Conservation (phyloP, 1,139 yeast genomes). For the Zygoascus hellenicus region DNA sequence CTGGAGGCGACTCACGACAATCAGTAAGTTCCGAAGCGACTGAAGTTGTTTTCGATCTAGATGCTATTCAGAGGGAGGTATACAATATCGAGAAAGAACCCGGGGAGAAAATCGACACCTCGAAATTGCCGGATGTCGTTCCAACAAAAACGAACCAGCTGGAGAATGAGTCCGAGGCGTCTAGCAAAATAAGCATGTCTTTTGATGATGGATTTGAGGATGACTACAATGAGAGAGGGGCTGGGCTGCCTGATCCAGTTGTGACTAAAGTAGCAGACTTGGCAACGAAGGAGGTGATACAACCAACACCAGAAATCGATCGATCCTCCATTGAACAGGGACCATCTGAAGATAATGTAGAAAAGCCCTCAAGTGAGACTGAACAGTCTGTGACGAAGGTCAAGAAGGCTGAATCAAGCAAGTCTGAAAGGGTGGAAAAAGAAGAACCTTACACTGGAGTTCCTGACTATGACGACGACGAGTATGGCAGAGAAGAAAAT, state of each 20-base stretch:
- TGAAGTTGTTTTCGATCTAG: slow-evolving; percentile 33
- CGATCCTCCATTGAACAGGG: neutral
- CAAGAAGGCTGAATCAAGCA: neutral
- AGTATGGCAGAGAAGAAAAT: slow-evolving; percentile 14
- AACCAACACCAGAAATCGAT: neutral
- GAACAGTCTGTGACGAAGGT: neutral
- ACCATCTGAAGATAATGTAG: neutral
- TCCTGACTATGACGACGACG: slow-evolving; percentile 10
- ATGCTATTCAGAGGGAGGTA: slow-evolving; percentile 34
- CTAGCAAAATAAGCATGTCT: slow-evolving; percentile 21
- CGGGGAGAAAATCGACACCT: neutral
- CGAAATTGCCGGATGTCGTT: neutral
- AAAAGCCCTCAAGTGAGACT: neutral
- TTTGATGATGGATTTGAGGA: slow-evolving; percentile 24
- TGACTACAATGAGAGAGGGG: slow-evolving; percentile 15
- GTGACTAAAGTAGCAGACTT: neutral
- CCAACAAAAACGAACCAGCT: neutral
- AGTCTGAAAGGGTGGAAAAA: neutral
- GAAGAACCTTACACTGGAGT: neutral
- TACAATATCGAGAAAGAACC: slow-evolving; percentile 20
- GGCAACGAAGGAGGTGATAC: neutral
- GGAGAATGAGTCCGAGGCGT: neutral
- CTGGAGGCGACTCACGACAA: neutral
- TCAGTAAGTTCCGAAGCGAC: neutral
- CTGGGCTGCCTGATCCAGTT: neutral